Percentiles rank a stretch among this genome's conserved stretches.
Conservation (phyloP, 306 rosid genomes). For the Castanea mollissima region DNA sequence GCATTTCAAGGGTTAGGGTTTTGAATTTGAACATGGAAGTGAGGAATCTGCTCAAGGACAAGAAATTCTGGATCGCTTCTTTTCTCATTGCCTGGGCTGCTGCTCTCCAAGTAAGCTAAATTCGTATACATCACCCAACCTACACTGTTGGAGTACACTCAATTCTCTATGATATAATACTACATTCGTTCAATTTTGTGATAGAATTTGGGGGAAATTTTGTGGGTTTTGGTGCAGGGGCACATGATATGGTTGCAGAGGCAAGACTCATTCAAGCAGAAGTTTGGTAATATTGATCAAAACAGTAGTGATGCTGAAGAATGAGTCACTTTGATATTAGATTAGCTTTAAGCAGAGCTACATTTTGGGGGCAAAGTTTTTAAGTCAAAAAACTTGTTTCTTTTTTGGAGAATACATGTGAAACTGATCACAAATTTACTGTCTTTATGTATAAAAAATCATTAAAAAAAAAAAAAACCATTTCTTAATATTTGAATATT, state of each 20-base stretch:
- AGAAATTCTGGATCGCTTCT: slow-evolving; percentile 78
- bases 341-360: background rate
- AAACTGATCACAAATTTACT: background rate
- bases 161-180: background rate
- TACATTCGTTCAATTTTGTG: background rate
- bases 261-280: slow-evolving; percentile 77
- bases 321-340: background rate
- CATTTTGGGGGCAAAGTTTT: background rate
- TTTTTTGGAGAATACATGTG: background rate
- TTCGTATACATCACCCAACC: background rate
- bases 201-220: background rate
- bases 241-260: slow-evolving; percentile 85
- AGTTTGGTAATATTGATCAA: slow-evolving; percentile 38
- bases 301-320: background rate
- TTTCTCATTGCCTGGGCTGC: slow-evolving; percentile 77
- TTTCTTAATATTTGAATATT: background rate
- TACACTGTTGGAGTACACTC: too few species aligned
- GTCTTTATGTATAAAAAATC: background rate
- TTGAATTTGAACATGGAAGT: slow-evolving; percentile 41
- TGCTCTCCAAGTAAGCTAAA: slow-evolving; percentile 54
- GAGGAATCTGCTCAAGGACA: slow-evolving; percentile 58
- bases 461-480: background rate
- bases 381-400: background rate
- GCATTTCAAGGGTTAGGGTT: slow-evolving; percentile 1
- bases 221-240: slow-evolving; percentile 39